A percentile compares a stretch with the other conserved stretches of the same genome.
Evolutionary conservation across 2,329 filamentous ascomycete species (phyloP).

Genomic region (Claviceps spartinae): DNA sequence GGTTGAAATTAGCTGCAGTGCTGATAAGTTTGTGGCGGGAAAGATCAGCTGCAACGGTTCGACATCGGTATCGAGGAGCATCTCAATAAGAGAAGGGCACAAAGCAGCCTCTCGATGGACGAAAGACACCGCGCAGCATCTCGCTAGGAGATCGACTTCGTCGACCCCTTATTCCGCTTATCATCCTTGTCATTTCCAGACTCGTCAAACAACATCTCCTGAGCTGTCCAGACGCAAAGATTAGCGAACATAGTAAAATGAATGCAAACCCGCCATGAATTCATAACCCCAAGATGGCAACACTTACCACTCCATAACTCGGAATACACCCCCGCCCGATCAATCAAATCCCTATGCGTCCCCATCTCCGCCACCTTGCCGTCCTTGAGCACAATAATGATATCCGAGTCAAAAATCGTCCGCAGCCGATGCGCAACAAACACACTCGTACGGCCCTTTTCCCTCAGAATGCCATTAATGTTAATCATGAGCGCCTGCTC

Average conservation of each 20-base stretch:
- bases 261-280: background rate
- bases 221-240: constrained; percentile 27
- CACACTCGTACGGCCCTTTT: constrained; percentile 80
- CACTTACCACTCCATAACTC: constrained; percentile 78
- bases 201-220: constrained; percentile 44
- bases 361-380: constrained; percentile 81
- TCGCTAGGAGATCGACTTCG: background rate
- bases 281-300: no score
- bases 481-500: constrained; percentile 83
- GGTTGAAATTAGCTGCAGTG: no score
- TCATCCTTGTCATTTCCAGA: constrained; percentile 32
- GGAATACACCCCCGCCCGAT: constrained; percentile 66
- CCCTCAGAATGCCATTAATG: constrained; percentile 82
- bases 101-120: background rate
- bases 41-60: no score
- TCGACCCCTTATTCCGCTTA: constrained; percentile 23
- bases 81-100: no score
- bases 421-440: constrained; percentile 87
- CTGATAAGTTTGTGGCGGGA: no score
- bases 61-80: no score
- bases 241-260: background rate
- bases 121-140: background rate
- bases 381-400: constrained; percentile 80
- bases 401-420: constrained; percentile 85
- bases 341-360: constrained; percentile 73